Percentiles rank a stretch among this genome's conserved stretches.
Evolutionary conservation across 2,329 filamentous ascomycete species (phyloP).

Genomic region (Rutstroemia sp.): DNA sequence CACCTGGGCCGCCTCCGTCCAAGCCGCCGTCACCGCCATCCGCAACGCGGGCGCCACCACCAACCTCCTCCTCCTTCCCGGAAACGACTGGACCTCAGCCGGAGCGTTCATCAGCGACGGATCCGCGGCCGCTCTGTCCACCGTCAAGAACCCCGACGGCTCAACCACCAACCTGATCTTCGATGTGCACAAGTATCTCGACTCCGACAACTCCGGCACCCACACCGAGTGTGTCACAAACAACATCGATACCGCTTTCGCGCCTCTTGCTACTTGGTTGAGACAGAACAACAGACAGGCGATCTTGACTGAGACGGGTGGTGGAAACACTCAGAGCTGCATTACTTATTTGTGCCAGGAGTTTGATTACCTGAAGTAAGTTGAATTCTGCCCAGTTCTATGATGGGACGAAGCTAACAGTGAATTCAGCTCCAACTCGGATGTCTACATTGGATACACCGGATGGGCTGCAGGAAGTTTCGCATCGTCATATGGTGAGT

Average conservation of each 20-base stretch:
- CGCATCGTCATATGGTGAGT: slow-evolving; percentile 17
- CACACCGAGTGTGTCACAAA: slow-evolving; percentile 45
- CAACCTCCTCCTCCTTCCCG: slow-evolving; percentile 58
- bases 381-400: neutral
- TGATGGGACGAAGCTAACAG: neutral
- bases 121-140: slow-evolving; percentile 42
- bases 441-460: slow-evolving; percentile 33
- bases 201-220: slow-evolving; percentile 48
- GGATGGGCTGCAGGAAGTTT: slow-evolving; percentile 34
- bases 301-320: slow-evolving; percentile 47
- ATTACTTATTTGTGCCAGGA: slow-evolving; percentile 29
- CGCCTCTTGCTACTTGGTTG: slow-evolving; percentile 39
- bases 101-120: slow-evolving; percentile 41
- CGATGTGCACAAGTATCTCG: slow-evolving; percentile 55
- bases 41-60: slow-evolving; percentile 53
- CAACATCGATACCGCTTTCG: slow-evolving; percentile 41
- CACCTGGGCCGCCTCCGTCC: slow-evolving; percentile 52
- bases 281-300: slow-evolving; percentile 40
- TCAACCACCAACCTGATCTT: slow-evolving; percentile 48
- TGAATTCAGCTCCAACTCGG: slow-evolving; percentile 25
- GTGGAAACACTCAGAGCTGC: slow-evolving; percentile 28
- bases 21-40: slow-evolving; percentile 58
- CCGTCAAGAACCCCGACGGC: slow-evolving; percentile 52
- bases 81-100: slow-evolving; percentile 50
- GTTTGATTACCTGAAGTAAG: slow-evolving; percentile 28